Evolutionary conservation across 768 basidiomycete genomes (phyloP).

Genomic region (Cystofilobasidium macerans): DNA sequence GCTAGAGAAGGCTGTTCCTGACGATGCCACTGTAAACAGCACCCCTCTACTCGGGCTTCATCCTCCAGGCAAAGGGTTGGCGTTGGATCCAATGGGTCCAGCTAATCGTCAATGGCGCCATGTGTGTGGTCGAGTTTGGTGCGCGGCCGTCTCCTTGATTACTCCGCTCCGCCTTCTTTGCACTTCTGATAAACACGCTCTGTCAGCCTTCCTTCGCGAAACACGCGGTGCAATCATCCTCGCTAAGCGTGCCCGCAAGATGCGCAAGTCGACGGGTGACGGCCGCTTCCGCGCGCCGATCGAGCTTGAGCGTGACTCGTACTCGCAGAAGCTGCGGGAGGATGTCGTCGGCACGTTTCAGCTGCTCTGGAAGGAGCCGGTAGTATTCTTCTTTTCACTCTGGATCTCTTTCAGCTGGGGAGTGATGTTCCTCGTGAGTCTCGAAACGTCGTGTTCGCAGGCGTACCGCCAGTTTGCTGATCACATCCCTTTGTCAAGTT

Average conservation of each 20-base stretch:
- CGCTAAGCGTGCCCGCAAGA: slow-evolving; percentile 26
- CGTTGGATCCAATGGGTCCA: slow-evolving; percentile 29
- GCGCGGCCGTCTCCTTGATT: background rate
- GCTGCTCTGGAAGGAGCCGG: slow-evolving; percentile 27
- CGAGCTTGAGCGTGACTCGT: slow-evolving; percentile 29
- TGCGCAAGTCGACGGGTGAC: slow-evolving; percentile 29
- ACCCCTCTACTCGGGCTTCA: slow-evolving; percentile 29
- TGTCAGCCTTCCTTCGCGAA: slow-evolving; percentile 27
- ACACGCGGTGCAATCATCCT: slow-evolving; percentile 31
- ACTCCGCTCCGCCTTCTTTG: too few species aligned
- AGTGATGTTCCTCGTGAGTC: slow-evolving; percentile 17
- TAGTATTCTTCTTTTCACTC: background rate
- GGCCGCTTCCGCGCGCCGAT: slow-evolving; percentile 27
- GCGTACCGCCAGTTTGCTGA: too few species aligned
- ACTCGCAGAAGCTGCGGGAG: slow-evolving; percentile 28
- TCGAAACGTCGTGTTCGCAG: background rate
- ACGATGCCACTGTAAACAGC: too few species aligned
- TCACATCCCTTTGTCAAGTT: too few species aligned
- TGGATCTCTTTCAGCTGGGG: slow-evolving; percentile 28
- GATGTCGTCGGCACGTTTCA: background rate
- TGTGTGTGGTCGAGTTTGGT: slow-evolving; percentile 27
- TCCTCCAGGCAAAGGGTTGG: slow-evolving; percentile 29
- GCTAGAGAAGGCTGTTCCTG: too few species aligned
- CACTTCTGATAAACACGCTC: background rate
- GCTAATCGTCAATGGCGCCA: slow-evolving; percentile 27